Conservation (phyloP, 179 eudicot species). For the Heliamphora pulchella region DNA sequence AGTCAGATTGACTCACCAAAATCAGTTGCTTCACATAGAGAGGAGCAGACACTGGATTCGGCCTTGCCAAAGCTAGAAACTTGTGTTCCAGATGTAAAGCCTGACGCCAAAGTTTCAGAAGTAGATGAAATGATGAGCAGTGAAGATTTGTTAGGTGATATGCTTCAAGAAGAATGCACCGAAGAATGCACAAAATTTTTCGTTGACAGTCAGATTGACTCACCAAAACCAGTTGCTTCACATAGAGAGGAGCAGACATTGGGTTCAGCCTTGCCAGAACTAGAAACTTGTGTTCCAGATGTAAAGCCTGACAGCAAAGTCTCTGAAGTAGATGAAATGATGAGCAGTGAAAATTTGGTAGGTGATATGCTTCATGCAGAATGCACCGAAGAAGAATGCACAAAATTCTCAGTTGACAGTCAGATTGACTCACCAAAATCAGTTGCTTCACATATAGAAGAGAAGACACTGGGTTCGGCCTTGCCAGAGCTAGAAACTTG, state of each 20-base stretch:
- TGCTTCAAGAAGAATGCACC: constrained; percentile 20
- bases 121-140: constrained; percentile 13
- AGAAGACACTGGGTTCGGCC: no score
- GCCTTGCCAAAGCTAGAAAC: constrained; percentile 17
- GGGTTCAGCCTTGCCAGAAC: no score
- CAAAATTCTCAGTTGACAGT: constrained; percentile 17
- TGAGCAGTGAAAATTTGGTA: constrained; percentile 1
- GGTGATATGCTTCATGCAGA: constrained; percentile 22
- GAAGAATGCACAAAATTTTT: constrained; percentile 18
- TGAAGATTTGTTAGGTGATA: constrained; percentile 12
- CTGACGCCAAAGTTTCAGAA: constrained; percentile 16
- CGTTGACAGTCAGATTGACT: constrained; percentile 19
- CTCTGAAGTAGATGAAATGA: no score
- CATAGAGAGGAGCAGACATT: no score
- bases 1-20: constrained; percentile 18
- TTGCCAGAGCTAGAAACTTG: no score
- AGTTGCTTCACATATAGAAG: no score
- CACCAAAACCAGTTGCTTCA: constrained; percentile 16
- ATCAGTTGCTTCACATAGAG: constrained; percentile 5
- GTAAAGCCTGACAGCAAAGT: no score
- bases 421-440: constrained; percentile 18
- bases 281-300: no score
- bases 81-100: constrained; percentile 17
- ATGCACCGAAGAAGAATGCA: constrained; percentile 21
- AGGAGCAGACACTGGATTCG: no score